Base-by-base conservation (phyloP, 208 protist species). In the Tritrichomonas musculus region DNA sequence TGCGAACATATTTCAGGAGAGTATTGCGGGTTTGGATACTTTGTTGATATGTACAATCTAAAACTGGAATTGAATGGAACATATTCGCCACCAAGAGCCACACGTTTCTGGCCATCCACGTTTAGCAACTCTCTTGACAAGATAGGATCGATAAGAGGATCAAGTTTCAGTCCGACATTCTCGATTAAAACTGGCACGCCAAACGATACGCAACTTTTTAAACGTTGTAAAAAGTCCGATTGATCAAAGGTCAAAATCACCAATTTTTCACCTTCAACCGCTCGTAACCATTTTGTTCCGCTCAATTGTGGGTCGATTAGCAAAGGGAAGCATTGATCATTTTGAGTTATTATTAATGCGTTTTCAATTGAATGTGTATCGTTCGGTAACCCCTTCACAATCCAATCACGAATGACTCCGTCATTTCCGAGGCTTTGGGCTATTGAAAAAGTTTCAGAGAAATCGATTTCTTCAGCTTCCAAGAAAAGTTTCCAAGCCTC, bases 231-330 rank as follows among this genome's bases (percentile, higher is more conserved):
- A 96, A 97, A 98, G 53, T 96, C 96, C 93, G 96, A 1, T 92
- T 64, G 96, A 94, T 97, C 96, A 77, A 96, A 96, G 11, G 97
- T 97, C 95, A 98, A 97, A 92, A 98, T 96, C 47, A 98, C 96
- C 36, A 97, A 96, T 92, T 98, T 95, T 44, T 97, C 97, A 93
- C 98, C 97, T 95, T 98, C 97, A 93, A 97, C 96, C 57, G 97
- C 97, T 41, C 96, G 95, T 93, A 99, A 98, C 98, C 98, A 99
- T 84, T 96, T 97, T 93, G 99, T 97, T 75, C 97, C 98, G 95
- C 99, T 98, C 60, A 99, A 95, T 96, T 99, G 98, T 44, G 98
- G 98, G 95, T 99, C 98, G 92, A 99, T 98, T 92, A 99, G 96
- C 55, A 99, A 95, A 92, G 98, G 98, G 98, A 98, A 99, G 94